Evolutionary conservation across 148 eudicot species (phyloP).

Genomic region (Rhododendron williamsianum): DNA sequence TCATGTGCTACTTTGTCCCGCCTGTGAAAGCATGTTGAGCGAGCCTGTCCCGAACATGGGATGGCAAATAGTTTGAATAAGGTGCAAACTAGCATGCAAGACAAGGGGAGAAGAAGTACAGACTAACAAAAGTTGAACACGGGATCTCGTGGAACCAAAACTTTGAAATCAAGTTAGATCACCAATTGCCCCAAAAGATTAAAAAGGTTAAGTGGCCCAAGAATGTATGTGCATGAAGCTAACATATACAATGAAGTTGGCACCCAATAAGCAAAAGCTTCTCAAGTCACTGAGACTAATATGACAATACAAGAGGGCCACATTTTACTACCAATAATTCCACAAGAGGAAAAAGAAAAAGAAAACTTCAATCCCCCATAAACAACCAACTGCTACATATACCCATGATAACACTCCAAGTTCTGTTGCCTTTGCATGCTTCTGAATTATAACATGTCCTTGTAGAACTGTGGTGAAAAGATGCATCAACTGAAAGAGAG

Average conservation of each 20-base stretch:
- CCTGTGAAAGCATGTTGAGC: neutral
- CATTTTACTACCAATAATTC: neutral
- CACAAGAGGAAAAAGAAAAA: neutral
- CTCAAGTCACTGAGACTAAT: neutral
- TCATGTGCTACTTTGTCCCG: neutral
- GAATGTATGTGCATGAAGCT: neutral
- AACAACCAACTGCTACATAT: neutral
- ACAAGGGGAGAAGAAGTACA: neutral
- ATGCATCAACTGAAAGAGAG: neutral
- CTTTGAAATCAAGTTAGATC: neutral
- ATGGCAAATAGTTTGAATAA: neutral
- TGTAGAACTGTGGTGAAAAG: neutral
- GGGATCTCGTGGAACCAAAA: neutral
- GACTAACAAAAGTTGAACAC: neutral
- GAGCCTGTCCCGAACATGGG: neutral
- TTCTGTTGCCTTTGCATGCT: neutral
- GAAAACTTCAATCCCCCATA: neutral
- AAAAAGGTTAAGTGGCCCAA: neutral
- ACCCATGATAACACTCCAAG: neutral
- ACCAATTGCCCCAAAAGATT: neutral
- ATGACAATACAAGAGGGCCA: neutral
- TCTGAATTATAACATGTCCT: neutral
- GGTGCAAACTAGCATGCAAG: neutral
- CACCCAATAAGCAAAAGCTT: neutral
- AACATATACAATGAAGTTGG: neutral